These are phyloP conservation scores for Ceratobasidium sp. DNA, from an alignment of 1,284 basidiomycete species.

Conservation along the genomic window DNA sequence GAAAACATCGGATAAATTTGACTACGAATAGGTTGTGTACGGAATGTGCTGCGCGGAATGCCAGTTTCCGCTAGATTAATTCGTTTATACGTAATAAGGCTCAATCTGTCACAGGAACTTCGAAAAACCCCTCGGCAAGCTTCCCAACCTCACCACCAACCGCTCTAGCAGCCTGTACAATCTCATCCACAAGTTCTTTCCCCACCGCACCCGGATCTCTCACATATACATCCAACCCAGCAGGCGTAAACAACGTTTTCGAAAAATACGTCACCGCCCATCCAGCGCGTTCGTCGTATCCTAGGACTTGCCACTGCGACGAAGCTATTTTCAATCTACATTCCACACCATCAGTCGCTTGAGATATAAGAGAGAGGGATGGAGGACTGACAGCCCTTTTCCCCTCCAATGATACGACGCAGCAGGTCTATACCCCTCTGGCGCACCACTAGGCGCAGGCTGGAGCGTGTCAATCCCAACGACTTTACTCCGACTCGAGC, in stretches of 20 bases:
- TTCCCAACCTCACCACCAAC: constrained; percentile 45
- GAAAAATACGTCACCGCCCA: constrained; percentile 68
- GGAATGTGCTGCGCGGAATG: background rate
- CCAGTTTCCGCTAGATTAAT: background rate
- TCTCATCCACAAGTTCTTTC: constrained; percentile 51
- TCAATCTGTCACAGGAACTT: constrained; percentile 44
- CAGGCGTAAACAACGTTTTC: constrained; percentile 67
- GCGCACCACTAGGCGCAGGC: constrained; percentile 22
- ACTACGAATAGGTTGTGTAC: background rate
- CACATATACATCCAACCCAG: constrained; percentile 65
- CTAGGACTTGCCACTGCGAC: constrained; percentile 66
- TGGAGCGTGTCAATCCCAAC: constrained; percentile 59
- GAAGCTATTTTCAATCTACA: constrained; percentile 61
- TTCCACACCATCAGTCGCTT: background rate
- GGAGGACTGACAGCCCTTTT: constrained; percentile 51
- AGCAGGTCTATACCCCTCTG: constrained; percentile 52
- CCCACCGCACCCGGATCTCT: constrained; percentile 54
- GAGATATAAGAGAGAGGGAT: background rate
- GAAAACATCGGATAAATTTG: background rate
- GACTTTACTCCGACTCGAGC: constrained; percentile 55
- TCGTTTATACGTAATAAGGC: no score
- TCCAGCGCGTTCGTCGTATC: constrained; percentile 58
- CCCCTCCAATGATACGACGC: constrained; percentile 65
- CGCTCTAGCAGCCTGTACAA: constrained; percentile 43
- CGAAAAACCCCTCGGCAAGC: constrained; percentile 49